phyloP scores from a whole-genome alignment of 352 stramenopile genomes.

The Achlya hypogyna region DNA sequence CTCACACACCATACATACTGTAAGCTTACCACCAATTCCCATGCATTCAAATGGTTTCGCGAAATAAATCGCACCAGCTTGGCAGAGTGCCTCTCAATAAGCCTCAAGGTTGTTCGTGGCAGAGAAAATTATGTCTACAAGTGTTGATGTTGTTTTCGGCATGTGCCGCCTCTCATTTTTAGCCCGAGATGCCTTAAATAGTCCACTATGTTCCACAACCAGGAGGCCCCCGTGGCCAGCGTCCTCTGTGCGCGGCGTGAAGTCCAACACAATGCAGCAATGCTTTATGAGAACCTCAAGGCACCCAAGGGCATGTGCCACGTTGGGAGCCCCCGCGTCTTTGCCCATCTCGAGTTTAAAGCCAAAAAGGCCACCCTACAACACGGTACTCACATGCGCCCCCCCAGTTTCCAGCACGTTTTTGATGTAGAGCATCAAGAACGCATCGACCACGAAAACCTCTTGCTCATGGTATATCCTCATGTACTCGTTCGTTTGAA shows the following conservation, averaged over 20 bases:
- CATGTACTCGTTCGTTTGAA: background rate
- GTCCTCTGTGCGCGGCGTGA: slow-evolving; percentile 10
- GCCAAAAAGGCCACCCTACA: background rate
- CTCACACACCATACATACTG: no score
- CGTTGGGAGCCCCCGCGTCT: background rate
- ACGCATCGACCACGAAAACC: no score
- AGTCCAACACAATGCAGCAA: background rate
- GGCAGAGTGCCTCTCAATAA: no score
- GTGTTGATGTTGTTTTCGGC: no score
- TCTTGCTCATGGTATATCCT: background rate
- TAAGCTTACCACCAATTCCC: no score
- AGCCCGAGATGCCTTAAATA: background rate
- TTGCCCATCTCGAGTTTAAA: slow-evolving; percentile 15
- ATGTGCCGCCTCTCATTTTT: background rate
- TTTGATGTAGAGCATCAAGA: no score
- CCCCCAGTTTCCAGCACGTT: no score
- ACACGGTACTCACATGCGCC: background rate
- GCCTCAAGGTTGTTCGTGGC: no score
- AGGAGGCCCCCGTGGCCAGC: slow-evolving; percentile 8
- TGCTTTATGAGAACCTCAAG: slow-evolving; percentile 4
- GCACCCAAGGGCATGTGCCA: slow-evolving; percentile 2
- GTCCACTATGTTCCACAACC: slow-evolving; percentile 9
- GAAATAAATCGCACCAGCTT: no score
- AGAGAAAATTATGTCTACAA: no score
- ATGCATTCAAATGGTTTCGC: no score